Conservation (phyloP, 371 early-diverging fungal genomes). For the Actinomucor elegans region DNA sequence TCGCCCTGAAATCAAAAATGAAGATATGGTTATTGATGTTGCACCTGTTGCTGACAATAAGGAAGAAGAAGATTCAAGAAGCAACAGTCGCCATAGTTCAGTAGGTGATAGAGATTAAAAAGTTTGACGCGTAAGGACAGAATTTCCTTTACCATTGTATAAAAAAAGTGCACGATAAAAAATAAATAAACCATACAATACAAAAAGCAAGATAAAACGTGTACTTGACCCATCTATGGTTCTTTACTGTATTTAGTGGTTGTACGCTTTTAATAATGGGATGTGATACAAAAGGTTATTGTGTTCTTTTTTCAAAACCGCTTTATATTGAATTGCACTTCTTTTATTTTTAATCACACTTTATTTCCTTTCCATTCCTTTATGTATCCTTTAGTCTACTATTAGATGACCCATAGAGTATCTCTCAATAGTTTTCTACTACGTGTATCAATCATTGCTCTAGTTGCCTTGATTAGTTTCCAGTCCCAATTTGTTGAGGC, state of each 20-base stretch:
- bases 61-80: constrained; percentile 6
- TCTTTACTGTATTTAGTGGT: constrained; percentile 1
- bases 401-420: constrained; percentile 7
- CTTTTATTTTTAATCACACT: not conserved
- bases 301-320: constrained; percentile 3
- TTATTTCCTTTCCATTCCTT: constrained; percentile 8
- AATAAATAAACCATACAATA: constrained; percentile 3
- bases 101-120: constrained; percentile 11
- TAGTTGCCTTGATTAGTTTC: not conserved
- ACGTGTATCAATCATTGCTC: not conserved
- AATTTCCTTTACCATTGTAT: not conserved
- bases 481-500: constrained; percentile 3
- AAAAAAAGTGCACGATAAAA: not conserved
- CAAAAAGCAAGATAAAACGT: constrained; percentile 8
- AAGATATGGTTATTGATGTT: constrained; percentile 12
- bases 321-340: not conserved
- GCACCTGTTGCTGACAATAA: not conserved
- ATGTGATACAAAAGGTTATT: constrained; percentile 13
- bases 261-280: constrained; percentile 8
- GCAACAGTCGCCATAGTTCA: constrained; percentile 7
- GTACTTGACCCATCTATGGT: constrained; percentile 6
- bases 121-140: not conserved
- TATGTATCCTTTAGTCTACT: not conserved
- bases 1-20: constrained; percentile 10
- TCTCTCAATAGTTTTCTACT: constrained; percentile 1